Percentiles rank a stretch among this genome's conserved stretches.
phyloP scores from a whole-genome alignment of 805 yeast genomes.

The Yarrowia sp. region DNA sequence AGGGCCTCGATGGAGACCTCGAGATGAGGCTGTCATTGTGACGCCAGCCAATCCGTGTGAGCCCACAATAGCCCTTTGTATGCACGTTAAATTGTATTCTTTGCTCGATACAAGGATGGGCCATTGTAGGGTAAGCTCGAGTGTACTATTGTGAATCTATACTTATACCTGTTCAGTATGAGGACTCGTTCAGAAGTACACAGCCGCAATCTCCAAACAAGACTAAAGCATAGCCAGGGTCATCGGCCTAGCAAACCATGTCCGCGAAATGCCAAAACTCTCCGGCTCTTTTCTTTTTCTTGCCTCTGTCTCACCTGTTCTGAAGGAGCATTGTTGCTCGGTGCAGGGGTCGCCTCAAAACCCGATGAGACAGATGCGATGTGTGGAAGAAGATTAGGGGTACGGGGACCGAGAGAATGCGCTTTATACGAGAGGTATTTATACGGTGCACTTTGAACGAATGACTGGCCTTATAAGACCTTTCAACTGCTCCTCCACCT shows the following conservation, averaged over 20 bases:
- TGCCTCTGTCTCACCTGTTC: constrained; percentile 1
- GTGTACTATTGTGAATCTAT: no score
- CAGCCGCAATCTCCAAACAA: no score
- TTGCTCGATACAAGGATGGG: constrained; percentile 12
- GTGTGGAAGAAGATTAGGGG: background rate
- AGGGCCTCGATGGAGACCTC: no score
- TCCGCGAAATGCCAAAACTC: background rate
- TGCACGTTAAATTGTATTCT: constrained; percentile 10
- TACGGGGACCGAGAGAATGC: background rate
- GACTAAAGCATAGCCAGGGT: no score
- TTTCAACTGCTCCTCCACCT: no score
- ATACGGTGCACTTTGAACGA: no score
- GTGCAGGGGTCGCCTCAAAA: constrained; percentile 8
- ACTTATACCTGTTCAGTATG: no score
- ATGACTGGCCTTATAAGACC: no score
- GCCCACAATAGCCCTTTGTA: constrained; percentile 15
- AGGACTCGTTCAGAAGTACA: no score
- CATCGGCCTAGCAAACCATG: background rate
- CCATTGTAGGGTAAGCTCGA: no score
- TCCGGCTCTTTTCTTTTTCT: background rate
- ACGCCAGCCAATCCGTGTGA: background rate
- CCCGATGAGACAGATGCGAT: constrained; percentile 1
- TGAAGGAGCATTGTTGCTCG: constrained; percentile 2
- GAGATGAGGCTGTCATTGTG: background rate
- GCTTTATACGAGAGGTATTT: background rate